phyloP scores from a whole-genome alignment of 306 rosid species.

The Medicago ruthenica region DNA sequence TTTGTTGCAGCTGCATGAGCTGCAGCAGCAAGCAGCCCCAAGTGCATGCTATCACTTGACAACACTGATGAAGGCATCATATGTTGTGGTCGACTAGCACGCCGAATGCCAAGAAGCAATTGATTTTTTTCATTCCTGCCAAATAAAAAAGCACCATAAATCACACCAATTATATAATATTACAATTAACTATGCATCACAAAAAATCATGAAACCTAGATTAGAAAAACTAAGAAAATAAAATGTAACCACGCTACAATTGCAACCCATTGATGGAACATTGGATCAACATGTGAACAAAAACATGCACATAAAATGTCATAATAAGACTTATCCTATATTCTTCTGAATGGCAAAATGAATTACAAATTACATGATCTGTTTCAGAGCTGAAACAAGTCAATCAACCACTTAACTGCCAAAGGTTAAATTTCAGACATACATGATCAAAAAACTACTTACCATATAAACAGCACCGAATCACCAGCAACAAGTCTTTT shows the following conservation, averaged over 20 bases:
- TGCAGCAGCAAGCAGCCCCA: slow-evolving; percentile 99
- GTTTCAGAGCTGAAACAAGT: slow-evolving; percentile 31
- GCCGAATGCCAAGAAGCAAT: slow-evolving; percentile 89
- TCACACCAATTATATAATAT: slow-evolving; percentile 17
- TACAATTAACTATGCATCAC: slow-evolving; percentile 14
- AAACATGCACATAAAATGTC: not conserved
- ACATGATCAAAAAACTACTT: slow-evolving; percentile 27
- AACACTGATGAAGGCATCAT: slow-evolving; percentile 97
- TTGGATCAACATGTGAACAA: slow-evolving; percentile 17
- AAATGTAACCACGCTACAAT: slow-evolving; percentile 8
- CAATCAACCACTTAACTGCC: slow-evolving; percentile 23
- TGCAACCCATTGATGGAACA: slow-evolving; percentile 30
- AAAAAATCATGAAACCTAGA: not conserved
- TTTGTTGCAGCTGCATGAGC: slow-evolving; percentile 99
- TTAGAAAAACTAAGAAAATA: not conserved
- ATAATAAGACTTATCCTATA: not conserved
- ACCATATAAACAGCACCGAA: slow-evolving; percentile 95
- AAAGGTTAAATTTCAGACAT: slow-evolving; percentile 24
- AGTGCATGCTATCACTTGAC: slow-evolving; percentile 98
- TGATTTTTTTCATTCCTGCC: slow-evolving; percentile 96
- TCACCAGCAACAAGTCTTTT: slow-evolving; percentile 97
- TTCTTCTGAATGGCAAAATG: slow-evolving; percentile 25
- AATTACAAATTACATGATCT: slow-evolving; percentile 5
- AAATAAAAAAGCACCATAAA: slow-evolving; percentile 14
- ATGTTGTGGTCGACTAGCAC: slow-evolving; percentile 86